These are phyloP conservation scores for Pichia rugopelliculosa DNA, from an alignment of 805 yeast species.

Conservation along the genomic window DNA sequence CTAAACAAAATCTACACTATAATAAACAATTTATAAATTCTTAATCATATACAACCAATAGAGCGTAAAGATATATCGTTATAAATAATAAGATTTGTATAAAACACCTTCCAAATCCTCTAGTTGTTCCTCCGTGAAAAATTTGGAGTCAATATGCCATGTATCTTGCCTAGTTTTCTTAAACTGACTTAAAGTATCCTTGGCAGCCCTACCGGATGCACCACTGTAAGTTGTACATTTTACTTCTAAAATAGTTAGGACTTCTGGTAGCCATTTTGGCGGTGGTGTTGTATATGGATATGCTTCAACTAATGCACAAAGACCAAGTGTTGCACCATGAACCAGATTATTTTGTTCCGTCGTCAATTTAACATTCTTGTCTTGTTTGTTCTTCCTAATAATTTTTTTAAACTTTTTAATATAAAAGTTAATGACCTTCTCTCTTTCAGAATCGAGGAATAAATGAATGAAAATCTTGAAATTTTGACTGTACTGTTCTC, in stretches of 20 bases:
- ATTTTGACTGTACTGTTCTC: conserved; percentile 65
- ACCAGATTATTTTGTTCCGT: conserved; percentile 39
- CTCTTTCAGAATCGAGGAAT: conserved; percentile 41
- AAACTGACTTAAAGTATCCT: conserved; percentile 71
- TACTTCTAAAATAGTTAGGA: conserved; percentile 61
- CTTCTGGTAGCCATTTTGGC: conserved; percentile 79
- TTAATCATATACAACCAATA: neutral
- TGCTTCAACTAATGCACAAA: conserved; percentile 83
- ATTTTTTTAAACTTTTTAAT: conserved; percentile 38
- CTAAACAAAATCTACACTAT: too few species aligned
- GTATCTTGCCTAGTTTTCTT: conserved; percentile 91
- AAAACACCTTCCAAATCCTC: conserved; percentile 92
- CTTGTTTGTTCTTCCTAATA: conserved; percentile 29
- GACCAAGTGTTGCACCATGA: conserved; percentile 84
- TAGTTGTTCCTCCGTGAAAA: conserved; percentile 69
- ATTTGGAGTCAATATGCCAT: conserved; percentile 83
- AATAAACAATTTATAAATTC: neutral
- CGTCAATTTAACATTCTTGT: conserved; percentile 29
- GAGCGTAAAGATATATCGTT: conserved; percentile 9
- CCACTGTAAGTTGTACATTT: conserved; percentile 72
- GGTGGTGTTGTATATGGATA: conserved; percentile 90
- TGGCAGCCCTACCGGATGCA: conserved; percentile 74
- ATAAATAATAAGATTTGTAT: conserved; percentile 88
- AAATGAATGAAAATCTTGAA: conserved; percentile 76
- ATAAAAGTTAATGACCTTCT: conserved; percentile 33